Evolutionary conservation across 331 rosid genomes (phyloP), one percentile per base, ranked within the genome.

Genomic region (Phaseolus coccineus): DNA sequence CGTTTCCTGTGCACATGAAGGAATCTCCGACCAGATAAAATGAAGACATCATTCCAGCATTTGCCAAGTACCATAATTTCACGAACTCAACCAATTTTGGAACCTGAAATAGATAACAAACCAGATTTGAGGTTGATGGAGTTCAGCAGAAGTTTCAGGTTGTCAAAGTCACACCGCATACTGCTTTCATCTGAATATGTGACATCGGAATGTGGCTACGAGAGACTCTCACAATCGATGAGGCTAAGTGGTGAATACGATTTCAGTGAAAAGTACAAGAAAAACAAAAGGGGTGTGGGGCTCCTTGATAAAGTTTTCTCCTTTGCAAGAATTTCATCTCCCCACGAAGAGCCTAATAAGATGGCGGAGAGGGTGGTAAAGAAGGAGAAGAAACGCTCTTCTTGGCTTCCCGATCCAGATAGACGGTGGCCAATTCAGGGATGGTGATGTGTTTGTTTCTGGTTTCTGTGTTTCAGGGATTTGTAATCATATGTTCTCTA

Each of bases 341-440:
- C 63, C 47, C 39, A 65, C 0, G 63, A 30, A 14, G 48, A 28
- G 12, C 57, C 27, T 22, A 16, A 64, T 35, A 46, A 57, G 33
- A 55, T 1, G 51, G 55, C 6, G 40, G 25, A 52, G 28, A 19
- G 4, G 27, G 28, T 53, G 33, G 6, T 63, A 33, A 82, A 70
- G 81, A 74, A 72, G 78, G 74, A 70, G 28, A 87, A 82, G 82
- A 82, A 82, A 78, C 81, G 87, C 2, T 86, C 90, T 30, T 84
- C 91, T 27, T 90, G 94, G 94, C 91, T 90, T 62, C 91, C 90
- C 6, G 86, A 87, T 75, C 90, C 90, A 8, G 25, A 80, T 0
- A 85, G 3, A 48, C 79, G 91, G 58, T 90, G 94, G 91, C 94
- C 94, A 35, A 82, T 87, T 74, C 94, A 90, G 73, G 90, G 91